Evolutionary conservation across 257 asterid species (phyloP).

Genomic region (Solanum arcanum): DNA sequence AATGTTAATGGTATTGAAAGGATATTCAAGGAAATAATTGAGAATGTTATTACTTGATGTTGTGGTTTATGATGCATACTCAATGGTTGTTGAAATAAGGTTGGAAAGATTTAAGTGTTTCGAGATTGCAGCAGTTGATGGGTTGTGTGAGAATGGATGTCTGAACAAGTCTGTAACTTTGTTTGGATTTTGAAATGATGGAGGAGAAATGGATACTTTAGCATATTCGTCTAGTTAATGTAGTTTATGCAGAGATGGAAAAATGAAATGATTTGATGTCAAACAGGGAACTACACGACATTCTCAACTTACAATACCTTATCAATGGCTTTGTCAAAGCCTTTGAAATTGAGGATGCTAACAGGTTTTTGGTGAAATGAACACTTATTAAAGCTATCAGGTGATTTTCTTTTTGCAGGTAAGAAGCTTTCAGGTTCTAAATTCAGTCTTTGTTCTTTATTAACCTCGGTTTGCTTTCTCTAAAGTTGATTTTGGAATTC

Average conservation of each 20-base stretch:
- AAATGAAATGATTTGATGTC: slow-evolving; percentile 44
- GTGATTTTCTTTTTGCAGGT: neutral
- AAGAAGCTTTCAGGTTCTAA: neutral
- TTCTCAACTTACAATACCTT: slow-evolving; percentile 51
- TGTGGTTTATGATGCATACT: slow-evolving; percentile 54
- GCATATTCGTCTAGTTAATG: slow-evolving; percentile 53
- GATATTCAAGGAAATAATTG: slow-evolving; percentile 42
- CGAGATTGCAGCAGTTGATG: slow-evolving; percentile 57
- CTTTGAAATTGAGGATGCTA: slow-evolving; percentile 51
- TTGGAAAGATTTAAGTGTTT: slow-evolving; percentile 29
- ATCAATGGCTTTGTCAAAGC: slow-evolving; percentile 49
- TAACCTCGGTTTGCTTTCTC: neutral
- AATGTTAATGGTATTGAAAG: slow-evolving; percentile 52
- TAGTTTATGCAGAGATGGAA: slow-evolving; percentile 43
- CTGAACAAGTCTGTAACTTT: slow-evolving; percentile 34
- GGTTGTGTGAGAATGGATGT: slow-evolving; percentile 58
- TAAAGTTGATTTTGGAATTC: neutral
- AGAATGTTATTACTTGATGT: slow-evolving; percentile 40
- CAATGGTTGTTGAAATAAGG: slow-evolving; percentile 41
- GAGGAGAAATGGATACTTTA: slow-evolving; percentile 33
- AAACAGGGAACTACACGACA: slow-evolving; percentile 40
- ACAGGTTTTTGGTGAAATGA: slow-evolving; percentile 19
- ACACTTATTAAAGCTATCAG: neutral
- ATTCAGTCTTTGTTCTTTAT: neutral
- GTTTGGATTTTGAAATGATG: slow-evolving; percentile 37